Conservation (phyloP, 2,329 filamentous ascomycete species). For the Aspergillus clavatus region DNA sequence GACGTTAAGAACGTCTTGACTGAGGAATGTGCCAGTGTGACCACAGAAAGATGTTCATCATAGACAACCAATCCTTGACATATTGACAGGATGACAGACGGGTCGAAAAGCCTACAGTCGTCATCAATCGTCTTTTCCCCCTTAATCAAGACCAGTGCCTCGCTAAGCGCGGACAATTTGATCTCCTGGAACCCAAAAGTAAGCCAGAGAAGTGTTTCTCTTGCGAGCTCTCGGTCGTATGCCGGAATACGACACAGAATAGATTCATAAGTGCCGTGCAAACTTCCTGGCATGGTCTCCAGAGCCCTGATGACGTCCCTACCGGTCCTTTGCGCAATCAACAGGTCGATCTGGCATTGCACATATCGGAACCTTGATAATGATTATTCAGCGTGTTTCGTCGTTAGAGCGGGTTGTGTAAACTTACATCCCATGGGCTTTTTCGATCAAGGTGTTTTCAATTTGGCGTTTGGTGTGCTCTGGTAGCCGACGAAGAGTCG, state of each 20-base stretch:
- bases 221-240: neutral
- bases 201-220: neutral
- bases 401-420: neutral
- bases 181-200: neutral
- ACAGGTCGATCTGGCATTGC: neutral
- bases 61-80: neutral
- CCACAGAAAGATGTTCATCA: neutral
- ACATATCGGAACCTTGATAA: neutral
- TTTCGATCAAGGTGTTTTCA: neutral
- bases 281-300: neutral
- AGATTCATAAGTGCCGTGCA: neutral
- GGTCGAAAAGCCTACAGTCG: neutral
- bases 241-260: neutral
- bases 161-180: neutral
- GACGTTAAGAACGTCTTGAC: neutral
- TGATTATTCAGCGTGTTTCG: neutral
- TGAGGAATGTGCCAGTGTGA: neutral
- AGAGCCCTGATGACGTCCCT: neutral
- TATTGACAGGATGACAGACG: neutral
- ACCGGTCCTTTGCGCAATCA: neutral
- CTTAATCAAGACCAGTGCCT: neutral
- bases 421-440: neutral
- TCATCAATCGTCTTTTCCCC: neutral
- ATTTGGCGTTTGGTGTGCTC: neutral
- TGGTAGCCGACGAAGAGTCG: neutral